Evolutionary conservation across 345 rosid species (phyloP).

Genomic region (Turnera subulata): DNA sequence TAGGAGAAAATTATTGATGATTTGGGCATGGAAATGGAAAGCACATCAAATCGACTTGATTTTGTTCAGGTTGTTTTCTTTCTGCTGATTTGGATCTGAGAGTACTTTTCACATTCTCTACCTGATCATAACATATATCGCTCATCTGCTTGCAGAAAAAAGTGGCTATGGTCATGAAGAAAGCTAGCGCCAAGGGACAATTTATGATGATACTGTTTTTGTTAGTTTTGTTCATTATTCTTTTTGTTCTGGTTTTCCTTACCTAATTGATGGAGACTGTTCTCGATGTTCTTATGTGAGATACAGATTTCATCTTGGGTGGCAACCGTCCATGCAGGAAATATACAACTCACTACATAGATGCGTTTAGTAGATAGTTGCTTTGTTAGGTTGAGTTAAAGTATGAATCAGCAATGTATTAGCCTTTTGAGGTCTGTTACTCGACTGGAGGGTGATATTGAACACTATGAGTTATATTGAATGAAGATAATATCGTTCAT

Average conservation of each 20-base stretch:
- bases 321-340: too few species aligned
- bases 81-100: not conserved
- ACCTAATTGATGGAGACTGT: not conserved
- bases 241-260: conserved; percentile 64
- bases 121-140: not conserved
- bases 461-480: too few species aligned
- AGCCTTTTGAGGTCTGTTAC: too few species aligned
- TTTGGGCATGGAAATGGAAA: conserved; percentile 81
- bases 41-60: conserved; percentile 86
- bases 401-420: too few species aligned
- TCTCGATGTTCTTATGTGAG: too few species aligned
- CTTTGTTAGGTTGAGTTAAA: too few species aligned
- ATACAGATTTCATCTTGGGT: too few species aligned
- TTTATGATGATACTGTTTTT: conserved; percentile 87
- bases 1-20: conserved; percentile 89
- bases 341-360: too few species aligned
- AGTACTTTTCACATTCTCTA: not conserved
- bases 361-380: too few species aligned
- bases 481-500: too few species aligned
- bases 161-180: conserved; percentile 97
- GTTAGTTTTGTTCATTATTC: conserved; percentile 70
- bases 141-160: conserved; percentile 63
- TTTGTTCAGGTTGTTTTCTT: conserved; percentile 75
- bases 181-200: conserved; percentile 91
- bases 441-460: too few species aligned